Evolutionary conservation across 139 green algal species (phyloP).

Genomic region (Chlamydomonas sphaeroides): DNA sequence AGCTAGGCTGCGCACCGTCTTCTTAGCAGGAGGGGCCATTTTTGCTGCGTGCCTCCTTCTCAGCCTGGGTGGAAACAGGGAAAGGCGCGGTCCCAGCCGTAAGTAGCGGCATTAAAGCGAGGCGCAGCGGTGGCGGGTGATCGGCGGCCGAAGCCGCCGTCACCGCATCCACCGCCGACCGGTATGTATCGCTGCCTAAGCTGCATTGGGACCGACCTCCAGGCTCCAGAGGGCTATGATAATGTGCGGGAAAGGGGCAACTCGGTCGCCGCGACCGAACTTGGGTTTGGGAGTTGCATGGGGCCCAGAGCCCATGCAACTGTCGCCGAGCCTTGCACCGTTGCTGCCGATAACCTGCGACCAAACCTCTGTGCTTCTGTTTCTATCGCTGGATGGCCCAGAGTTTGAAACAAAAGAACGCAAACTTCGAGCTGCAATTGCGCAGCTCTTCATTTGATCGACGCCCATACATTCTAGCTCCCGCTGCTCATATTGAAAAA

Average conservation of each 20-base stretch:
- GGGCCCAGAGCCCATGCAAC: too few relatives aligned
- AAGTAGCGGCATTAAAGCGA: neutral
- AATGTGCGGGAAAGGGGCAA: conserved; percentile 19
- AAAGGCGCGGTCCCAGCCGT: conserved; percentile 5
- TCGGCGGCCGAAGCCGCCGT: conserved; percentile 24
- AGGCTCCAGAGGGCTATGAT: conserved; percentile 41
- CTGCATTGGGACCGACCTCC: conserved; percentile 35
- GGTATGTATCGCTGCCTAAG: neutral
- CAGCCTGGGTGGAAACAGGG: conserved; percentile 38
- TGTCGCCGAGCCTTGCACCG: too few relatives aligned
- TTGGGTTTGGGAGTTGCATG: too few relatives aligned
- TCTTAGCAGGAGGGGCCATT: conserved; percentile 56
- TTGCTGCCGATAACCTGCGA: too few relatives aligned
- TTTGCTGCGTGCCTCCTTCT: conserved; percentile 57
- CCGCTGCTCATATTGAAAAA: too few relatives aligned
- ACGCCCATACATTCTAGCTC: too few relatives aligned
- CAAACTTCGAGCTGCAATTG: too few relatives aligned
- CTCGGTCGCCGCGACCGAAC: too few relatives aligned
- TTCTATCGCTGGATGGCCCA: too few relatives aligned
- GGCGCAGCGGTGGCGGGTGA: neutral
- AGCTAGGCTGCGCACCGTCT: conserved; percentile 58
- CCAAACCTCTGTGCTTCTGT: too few relatives aligned
- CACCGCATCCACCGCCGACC: neutral
- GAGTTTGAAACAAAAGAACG: too few relatives aligned
- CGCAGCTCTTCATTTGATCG: too few relatives aligned